A percentile compares a stretch with the other conserved stretches of the same genome.
Conservation (phyloP, 768 basidiomycete species). For the Xerocomus spinulosus region DNA sequence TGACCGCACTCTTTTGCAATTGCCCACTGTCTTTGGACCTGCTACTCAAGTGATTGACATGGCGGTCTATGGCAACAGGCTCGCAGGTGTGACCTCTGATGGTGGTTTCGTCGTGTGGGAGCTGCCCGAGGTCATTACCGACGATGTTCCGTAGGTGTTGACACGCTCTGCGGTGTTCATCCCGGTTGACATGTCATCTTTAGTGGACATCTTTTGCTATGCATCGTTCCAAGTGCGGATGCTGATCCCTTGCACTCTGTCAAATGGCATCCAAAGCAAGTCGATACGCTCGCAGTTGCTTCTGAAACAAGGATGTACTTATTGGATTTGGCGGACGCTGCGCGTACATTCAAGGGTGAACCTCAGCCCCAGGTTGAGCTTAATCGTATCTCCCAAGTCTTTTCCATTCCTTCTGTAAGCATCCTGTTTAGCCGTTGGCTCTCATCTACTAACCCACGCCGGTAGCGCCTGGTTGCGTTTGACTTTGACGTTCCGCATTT, state of each 20-base stretch:
- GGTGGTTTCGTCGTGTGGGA: slow-evolving; percentile 91
- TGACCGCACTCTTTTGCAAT: slow-evolving; percentile 79
- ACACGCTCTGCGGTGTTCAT: neutral
- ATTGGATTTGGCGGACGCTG: slow-evolving; percentile 64
- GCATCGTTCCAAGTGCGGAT: slow-evolving; percentile 56
- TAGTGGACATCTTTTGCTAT: slow-evolving; percentile 66
- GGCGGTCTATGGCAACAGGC: slow-evolving; percentile 77
- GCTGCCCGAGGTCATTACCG: slow-evolving; percentile 74
- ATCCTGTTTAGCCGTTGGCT: neutral
- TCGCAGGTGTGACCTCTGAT: slow-evolving; percentile 83
- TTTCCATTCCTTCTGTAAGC: slow-evolving; percentile 66
- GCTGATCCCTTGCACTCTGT: slow-evolving; percentile 69
- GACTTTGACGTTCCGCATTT: slow-evolving; percentile 78
- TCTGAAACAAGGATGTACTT: slow-evolving; percentile 73
- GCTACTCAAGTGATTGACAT: slow-evolving; percentile 74
- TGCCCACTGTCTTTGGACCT: slow-evolving; percentile 57
- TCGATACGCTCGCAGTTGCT: slow-evolving; percentile 77
- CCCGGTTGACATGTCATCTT: slow-evolving; percentile 9
- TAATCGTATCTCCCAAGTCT: slow-evolving; percentile 61
- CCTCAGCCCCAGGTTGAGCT: slow-evolving; percentile 67
- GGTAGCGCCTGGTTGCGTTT: slow-evolving; percentile 76
- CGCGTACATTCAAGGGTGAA: slow-evolving; percentile 56
- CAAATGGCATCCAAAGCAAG: slow-evolving; percentile 85
- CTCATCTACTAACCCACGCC: neutral
- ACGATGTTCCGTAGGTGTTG: slow-evolving; percentile 74